These are phyloP conservation scores for Moesziomyces antarcticus DNA, from an alignment of 1,284 basidiomycete species.

Conservation along the genomic window DNA sequence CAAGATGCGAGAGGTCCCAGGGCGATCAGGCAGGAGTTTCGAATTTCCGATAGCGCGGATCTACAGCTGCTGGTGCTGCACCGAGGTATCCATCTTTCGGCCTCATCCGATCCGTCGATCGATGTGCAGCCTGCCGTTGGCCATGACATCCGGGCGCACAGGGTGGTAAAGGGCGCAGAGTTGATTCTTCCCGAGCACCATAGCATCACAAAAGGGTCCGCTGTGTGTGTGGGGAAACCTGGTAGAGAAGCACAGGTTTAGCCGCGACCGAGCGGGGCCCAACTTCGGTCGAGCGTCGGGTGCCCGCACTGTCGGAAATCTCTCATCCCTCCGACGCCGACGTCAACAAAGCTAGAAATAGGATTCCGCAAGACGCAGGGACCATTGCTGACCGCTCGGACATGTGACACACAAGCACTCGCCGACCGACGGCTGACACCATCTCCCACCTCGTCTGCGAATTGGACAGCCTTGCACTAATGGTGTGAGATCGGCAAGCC, in stretches of 20 bases:
- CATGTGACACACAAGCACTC: neutral
- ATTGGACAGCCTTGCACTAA: neutral
- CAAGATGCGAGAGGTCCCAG: neutral
- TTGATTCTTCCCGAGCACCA: too few species aligned
- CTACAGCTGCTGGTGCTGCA: neutral
- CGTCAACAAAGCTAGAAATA: neutral
- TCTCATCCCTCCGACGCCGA: neutral
- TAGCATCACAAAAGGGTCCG: too few species aligned
- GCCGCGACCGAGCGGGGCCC: neutral
- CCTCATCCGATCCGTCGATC: neutral
- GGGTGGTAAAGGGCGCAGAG: too few species aligned
- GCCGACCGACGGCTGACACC: neutral
- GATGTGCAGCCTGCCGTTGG: too few species aligned
- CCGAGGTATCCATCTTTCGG: neutral
- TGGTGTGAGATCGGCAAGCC: neutral
- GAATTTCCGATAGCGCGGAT: neutral
- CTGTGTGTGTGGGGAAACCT: neutral
- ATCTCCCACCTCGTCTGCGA: neutral
- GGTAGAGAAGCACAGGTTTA: neutral
- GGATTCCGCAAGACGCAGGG: neutral
- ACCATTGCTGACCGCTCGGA: neutral
- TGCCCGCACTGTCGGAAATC: neutral
- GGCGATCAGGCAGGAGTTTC: neutral
- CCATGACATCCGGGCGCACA: neutral
- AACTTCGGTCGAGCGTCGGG: conserved; percentile 6